Conservation (phyloP, 2,329 filamentous ascomycete genomes). For the Neonectria neomacrospora region DNA sequence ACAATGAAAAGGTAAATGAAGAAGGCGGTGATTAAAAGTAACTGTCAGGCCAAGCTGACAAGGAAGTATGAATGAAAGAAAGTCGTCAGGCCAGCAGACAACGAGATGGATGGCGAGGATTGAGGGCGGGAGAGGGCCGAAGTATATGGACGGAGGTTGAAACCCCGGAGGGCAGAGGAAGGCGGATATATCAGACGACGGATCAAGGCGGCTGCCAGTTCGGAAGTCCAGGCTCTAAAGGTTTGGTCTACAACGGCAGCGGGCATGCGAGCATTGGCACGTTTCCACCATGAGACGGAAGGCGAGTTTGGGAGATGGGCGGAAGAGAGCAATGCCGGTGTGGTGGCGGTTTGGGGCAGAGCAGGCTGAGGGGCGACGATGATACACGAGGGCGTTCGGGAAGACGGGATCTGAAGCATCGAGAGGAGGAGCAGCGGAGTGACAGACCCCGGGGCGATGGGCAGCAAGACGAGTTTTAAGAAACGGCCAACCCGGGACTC, state of each 20-base stretch:
- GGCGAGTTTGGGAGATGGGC: conserved; percentile 1
- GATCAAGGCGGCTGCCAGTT: conserved; percentile 47
- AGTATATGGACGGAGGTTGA: conserved; percentile 17
- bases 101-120: conserved; percentile 1
- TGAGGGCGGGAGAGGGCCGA: neutral
- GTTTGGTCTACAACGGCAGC: conserved; percentile 35
- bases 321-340: conserved; percentile 18
- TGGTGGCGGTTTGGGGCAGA: conserved; percentile 12
- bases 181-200: neutral
- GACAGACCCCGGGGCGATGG: neutral
- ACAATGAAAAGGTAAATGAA: conserved; percentile 38
- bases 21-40: conserved; percentile 58
- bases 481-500: conserved; percentile 15
- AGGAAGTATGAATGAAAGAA: conserved; percentile 28
- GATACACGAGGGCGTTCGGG: conserved; percentile 37
- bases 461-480: conserved; percentile 44
- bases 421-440: neutral
- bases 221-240: conserved; percentile 38
- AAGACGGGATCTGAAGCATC: conserved; percentile 31
- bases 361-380: conserved; percentile 26
- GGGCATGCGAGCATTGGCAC: conserved; percentile 62
- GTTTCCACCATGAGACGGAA: conserved; percentile 6
- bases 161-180: neutral
- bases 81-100: conserved; percentile 29
- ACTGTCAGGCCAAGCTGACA: conserved; percentile 43